A percentile compares a stretch with the other conserved stretches of the same genome.
Evolutionary conservation across 768 basidiomycete species (phyloP).

Genomic region (Lyophyllum semitale): DNA sequence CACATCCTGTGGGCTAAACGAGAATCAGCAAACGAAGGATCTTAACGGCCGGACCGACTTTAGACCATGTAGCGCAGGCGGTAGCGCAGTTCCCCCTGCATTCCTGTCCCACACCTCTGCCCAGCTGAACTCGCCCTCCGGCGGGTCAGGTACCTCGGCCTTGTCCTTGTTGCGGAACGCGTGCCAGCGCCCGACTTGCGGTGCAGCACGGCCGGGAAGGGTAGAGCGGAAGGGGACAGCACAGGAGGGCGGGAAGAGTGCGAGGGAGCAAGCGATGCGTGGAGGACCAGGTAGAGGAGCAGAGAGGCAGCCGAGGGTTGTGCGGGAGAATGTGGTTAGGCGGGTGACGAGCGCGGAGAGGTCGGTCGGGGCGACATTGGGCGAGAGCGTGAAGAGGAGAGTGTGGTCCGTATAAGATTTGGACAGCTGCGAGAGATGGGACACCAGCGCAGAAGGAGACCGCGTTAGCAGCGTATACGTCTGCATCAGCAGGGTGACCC

Average conservation of each 20-base stretch:
- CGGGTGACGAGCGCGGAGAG: slow-evolving; percentile 40
- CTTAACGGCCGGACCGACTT: slow-evolving; percentile 31
- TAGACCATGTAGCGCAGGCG: slow-evolving; percentile 36
- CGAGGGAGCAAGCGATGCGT: slow-evolving; percentile 56
- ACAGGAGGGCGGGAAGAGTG: slow-evolving; percentile 44
- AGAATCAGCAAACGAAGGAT: background rate
- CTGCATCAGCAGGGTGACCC: slow-evolving; percentile 28
- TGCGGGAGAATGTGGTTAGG: slow-evolving; percentile 39
- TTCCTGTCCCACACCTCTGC: slow-evolving; percentile 48
- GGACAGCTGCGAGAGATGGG: slow-evolving; percentile 33
- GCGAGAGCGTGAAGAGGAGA: slow-evolving; percentile 53
- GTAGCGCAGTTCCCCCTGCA: slow-evolving; percentile 27
- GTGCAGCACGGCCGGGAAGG: slow-evolving; percentile 55
- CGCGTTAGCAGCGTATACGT: slow-evolving; percentile 42
- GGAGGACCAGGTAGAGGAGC: slow-evolving; percentile 39
- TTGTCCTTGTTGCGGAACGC: slow-evolving; percentile 47
- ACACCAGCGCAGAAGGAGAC: slow-evolving; percentile 34
- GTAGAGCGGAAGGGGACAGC: slow-evolving; percentile 62
- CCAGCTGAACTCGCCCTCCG: slow-evolving; percentile 41
- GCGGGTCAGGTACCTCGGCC: background rate
- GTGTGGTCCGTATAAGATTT: slow-evolving; percentile 34
- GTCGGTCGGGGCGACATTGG: slow-evolving; percentile 37
- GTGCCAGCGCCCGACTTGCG: slow-evolving; percentile 76
- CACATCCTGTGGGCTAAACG: slow-evolving; percentile 29
- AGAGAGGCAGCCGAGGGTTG: slow-evolving; percentile 65